Evolutionary conservation across 2,329 filamentous ascomycete species (phyloP).

Genomic region (Fusarium nanum): DNA sequence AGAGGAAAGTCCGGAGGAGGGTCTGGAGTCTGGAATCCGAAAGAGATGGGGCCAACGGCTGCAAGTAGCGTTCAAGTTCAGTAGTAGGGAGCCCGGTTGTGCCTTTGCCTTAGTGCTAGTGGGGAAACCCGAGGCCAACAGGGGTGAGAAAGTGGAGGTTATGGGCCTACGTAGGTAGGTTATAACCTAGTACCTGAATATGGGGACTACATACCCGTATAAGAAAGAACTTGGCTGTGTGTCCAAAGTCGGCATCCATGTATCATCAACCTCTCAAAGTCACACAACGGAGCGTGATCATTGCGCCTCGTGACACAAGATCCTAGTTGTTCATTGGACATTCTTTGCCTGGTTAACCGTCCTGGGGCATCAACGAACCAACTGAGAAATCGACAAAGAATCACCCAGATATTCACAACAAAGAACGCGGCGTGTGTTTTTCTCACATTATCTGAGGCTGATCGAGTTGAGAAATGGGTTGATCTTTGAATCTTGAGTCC

Average conservation of each 20-base stretch:
- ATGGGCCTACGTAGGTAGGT: no score
- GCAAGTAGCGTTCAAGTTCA: slow-evolving; percentile 1
- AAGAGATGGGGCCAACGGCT: slow-evolving; percentile 19
- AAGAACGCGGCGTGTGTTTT: background rate
- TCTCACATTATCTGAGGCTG: background rate
- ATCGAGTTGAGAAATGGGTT: background rate
- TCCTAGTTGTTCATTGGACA: background rate
- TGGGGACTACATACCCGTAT: background rate
- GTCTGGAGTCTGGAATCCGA: slow-evolving; percentile 31
- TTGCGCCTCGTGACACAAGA: background rate
- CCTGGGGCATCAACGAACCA: background rate
- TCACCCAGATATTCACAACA: background rate
- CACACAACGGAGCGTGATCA: background rate
- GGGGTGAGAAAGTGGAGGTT: slow-evolving; percentile 11
- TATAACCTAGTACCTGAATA: background rate
- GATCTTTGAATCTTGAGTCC: background rate
- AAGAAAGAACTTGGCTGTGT: background rate
- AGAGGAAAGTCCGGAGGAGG: slow-evolving; percentile 31
- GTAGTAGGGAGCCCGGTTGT: background rate
- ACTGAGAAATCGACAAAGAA: background rate
- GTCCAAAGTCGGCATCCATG: background rate
- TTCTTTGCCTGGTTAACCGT: background rate
- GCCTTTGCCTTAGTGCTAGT: background rate
- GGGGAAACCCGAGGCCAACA: slow-evolving; percentile 17
- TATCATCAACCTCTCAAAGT: background rate